Evolutionary conservation across 495 filamentous ascomycete genomes (phyloP), one percentile per base, ranked within the genome.

Genomic region (Saxophila tyrrhenica): DNA sequence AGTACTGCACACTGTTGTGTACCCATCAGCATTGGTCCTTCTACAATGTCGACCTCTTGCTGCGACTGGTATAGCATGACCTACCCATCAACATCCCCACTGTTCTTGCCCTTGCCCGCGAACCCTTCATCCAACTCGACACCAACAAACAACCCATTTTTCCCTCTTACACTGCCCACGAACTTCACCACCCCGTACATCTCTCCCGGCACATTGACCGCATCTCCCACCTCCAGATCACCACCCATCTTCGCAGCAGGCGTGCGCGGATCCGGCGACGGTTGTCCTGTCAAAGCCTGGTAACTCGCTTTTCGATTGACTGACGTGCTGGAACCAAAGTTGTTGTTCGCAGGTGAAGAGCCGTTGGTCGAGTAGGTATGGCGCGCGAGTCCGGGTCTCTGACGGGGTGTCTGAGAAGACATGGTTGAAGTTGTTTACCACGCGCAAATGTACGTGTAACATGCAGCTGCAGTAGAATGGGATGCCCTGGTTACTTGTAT

Each of bases 81-180:
- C 70, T 76, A 89, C 87, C 92, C 94, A 57, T 99, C 92, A 46
- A 99, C 94, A 71, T 94, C 91, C 35, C 92, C 92, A 61, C 76
- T 91, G 65, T 99, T 99, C 73, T 99, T 98, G 29, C 92, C 92
- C 63, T 86, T 78, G 32, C 74, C 67, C 43, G 91, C 83, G 66
- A 80, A 89, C 58, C 94, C 87, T 50, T 78, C 71, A 59, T 85
- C 82, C 56, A 99, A 72, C 67, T 99, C 94, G 43, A 99, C 87
- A n/a, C 92, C 92, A 23, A 85, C 89, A 73, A 97, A 99, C 13
- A 79, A 77, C 39, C 92, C 92, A 48, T 85, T 87, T 73, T 95
- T 95, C 52, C 90, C 91, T 47, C 81, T 79, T 29, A 99, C 90
- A 38, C 72, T 72, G 3, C 92, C 92, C 56, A 99, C 73, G 65